A percentile compares a stretch with the other conserved stretches of the same genome.
These are phyloP conservation scores for Quercus berberidifolia DNA, from an alignment of 306 rosid genomes.

Conservation along the genomic window DNA sequence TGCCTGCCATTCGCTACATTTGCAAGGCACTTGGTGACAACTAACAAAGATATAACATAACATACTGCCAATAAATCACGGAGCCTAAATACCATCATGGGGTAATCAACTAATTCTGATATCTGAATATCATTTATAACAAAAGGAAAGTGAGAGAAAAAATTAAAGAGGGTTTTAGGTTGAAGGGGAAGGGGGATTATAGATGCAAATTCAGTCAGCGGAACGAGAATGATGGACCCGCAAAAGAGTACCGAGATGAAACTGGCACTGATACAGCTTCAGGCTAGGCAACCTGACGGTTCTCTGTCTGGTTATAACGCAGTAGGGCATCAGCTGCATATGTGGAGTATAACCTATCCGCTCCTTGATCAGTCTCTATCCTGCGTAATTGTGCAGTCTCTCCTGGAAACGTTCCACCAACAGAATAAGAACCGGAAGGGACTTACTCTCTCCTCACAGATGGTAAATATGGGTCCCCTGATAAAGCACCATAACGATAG, in stretches of 20 bases:
- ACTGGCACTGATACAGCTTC: constrained; percentile 42
- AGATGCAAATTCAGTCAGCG: constrained; percentile 29
- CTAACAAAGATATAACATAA: neutral
- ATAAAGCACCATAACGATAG: no score
- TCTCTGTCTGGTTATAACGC: constrained; percentile 30
- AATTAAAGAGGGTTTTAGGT: neutral
- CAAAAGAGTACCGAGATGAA: constrained; percentile 64
- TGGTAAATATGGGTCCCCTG: constrained; percentile 22
- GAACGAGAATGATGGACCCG: constrained; percentile 48
- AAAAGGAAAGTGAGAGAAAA: neutral
- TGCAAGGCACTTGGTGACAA: neutral
- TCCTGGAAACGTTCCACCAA: constrained; percentile 30
- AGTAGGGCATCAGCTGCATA: constrained; percentile 48
- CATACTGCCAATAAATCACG: neutral
- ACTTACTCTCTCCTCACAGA: constrained; percentile 46
- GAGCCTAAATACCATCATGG: neutral
- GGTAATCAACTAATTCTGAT: neutral
- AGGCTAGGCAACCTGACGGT: constrained; percentile 17
- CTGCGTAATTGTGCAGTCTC: constrained; percentile 35
- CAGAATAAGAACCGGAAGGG: constrained; percentile 32
- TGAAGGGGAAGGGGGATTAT: neutral
- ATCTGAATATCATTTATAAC: neutral
- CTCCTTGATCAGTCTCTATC: constrained; percentile 32
- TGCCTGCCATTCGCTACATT: neutral
- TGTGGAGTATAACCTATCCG: constrained; percentile 52